Conservation (phyloP, 352 stramenopile species). For the Pythium angustatum region DNA sequence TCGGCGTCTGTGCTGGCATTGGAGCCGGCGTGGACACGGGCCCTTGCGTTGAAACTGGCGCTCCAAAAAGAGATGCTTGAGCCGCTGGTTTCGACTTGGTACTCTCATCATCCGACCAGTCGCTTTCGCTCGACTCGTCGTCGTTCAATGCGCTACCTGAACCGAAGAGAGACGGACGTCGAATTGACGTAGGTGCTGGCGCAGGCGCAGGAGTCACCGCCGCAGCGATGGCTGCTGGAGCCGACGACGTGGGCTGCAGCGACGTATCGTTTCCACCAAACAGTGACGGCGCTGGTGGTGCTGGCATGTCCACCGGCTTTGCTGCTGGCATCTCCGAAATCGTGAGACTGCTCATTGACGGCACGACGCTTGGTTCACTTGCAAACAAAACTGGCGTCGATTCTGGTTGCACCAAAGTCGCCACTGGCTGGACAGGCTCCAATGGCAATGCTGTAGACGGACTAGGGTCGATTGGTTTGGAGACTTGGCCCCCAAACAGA, state of each 20-base stretch:
- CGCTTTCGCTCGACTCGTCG: constrained; percentile 26
- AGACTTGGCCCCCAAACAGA: constrained; percentile 11
- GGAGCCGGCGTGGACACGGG: constrained; percentile 2
- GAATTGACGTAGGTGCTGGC: not conserved
- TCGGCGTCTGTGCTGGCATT: constrained; percentile 23
- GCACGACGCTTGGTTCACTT: constrained; percentile 5
- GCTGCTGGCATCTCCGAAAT: constrained; percentile 16
- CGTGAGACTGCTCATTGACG: constrained; percentile 14
- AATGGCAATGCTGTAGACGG: not conserved
- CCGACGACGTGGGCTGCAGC: not conserved
- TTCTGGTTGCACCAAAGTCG: constrained; percentile 16
- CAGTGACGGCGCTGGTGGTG: constrained; percentile 17
- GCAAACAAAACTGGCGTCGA: constrained; percentile 13
- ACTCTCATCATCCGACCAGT: constrained; percentile 32
- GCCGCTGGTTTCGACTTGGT: constrained; percentile 15
- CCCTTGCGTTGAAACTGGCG: constrained; percentile 19
- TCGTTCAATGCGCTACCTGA: constrained; percentile 7
- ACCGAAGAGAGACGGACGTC: constrained; percentile 25
- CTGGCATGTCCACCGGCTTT: not conserved
- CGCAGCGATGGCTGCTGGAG: not conserved
- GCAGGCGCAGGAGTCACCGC: not conserved
- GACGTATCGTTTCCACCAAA: constrained; percentile 2
- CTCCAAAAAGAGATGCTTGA: not conserved
- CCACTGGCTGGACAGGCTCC: not conserved
- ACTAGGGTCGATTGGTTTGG: not conserved